phyloP scores from a whole-genome alignment of 495 filamentous ascomycete genomes.

The Podospora tetraspora region DNA sequence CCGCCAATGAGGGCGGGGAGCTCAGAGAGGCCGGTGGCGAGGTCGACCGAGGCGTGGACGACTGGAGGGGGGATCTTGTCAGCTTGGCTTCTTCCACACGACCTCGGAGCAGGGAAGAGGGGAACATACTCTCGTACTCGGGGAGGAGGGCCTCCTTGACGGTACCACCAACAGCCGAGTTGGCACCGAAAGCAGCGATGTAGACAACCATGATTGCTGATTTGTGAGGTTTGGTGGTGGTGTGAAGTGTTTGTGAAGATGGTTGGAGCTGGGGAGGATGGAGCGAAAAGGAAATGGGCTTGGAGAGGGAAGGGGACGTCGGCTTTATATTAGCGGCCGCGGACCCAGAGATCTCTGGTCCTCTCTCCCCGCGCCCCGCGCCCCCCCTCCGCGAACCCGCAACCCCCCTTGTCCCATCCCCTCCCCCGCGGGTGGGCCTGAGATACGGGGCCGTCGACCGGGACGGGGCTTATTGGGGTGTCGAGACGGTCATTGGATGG shows the following conservation, averaged over 20 bases:
- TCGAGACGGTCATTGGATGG: background rate
- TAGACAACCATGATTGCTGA: slow-evolving; percentile 16
- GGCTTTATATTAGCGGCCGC: background rate
- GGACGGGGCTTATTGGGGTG: background rate
- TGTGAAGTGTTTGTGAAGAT: background rate
- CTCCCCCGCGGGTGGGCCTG: background rate
- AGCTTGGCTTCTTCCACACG: background rate
- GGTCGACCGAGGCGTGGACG: slow-evolving; percentile 24
- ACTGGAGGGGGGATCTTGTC: slow-evolving; percentile 12
- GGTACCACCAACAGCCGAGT: slow-evolving; percentile 19
- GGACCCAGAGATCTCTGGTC: background rate
- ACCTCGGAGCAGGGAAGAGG: background rate
- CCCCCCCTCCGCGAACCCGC: background rate
- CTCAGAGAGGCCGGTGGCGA: slow-evolving; percentile 18
- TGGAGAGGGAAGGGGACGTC: background rate
- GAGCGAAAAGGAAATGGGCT: background rate
- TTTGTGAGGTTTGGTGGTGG: background rate
- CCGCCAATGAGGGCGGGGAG: slow-evolving; percentile 24
- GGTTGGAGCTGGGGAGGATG: background rate
- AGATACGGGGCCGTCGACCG: background rate
- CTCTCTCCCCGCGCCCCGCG: background rate
- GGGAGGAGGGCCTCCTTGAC: slow-evolving; percentile 23
- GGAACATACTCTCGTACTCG: slow-evolving; percentile 26
- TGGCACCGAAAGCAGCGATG: slow-evolving; percentile 26
- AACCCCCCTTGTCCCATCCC: background rate